These are phyloP conservation scores for Globisporangium spiculum DNA, from an alignment of 352 stramenopile species.

Conservation along the genomic window DNA sequence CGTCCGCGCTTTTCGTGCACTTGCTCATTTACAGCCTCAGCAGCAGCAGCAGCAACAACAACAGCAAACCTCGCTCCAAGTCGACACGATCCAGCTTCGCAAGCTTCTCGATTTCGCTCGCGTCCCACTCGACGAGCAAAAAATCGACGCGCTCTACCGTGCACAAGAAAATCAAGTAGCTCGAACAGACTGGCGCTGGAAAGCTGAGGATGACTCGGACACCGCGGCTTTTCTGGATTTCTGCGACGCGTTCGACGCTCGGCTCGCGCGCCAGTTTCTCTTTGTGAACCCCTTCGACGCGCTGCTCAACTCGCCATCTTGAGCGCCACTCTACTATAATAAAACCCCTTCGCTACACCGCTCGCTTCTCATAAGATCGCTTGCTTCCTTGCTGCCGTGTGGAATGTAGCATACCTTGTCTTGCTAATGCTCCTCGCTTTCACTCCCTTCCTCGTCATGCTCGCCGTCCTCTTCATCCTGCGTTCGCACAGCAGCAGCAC, in stretches of 20 bases:
- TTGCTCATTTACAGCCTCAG: slow-evolving; percentile 18
- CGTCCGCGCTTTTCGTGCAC: slow-evolving; percentile 29
- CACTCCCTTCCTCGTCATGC: not conserved
- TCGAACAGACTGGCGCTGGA: not conserved
- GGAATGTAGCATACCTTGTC: not conserved
- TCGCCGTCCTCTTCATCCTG: not conserved
- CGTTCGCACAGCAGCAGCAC: not conserved
- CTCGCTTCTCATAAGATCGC: slow-evolving; percentile 10
- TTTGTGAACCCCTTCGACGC: slow-evolving; percentile 44
- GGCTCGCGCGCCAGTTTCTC: slow-evolving; percentile 31
- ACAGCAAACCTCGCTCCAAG: not conserved
- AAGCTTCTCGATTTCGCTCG: slow-evolving; percentile 22
- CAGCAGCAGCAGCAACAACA: not conserved
- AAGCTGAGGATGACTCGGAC: not conserved
- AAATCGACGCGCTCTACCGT: not conserved
- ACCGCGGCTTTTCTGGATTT: slow-evolving; percentile 29
- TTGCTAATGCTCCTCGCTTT: not conserved
- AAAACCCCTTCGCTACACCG: not conserved
- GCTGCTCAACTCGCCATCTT: slow-evolving; percentile 4
- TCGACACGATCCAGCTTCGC: slow-evolving; percentile 9
- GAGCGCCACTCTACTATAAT: not conserved
- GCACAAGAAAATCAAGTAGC: not conserved
- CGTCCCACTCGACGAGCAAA: slow-evolving; percentile 1
- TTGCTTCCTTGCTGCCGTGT: not conserved
- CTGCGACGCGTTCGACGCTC: slow-evolving; percentile 25